Evolutionary conservation across 176 grass and related monocot species (phyloP).

Genomic region (Carex kokanica): DNA sequence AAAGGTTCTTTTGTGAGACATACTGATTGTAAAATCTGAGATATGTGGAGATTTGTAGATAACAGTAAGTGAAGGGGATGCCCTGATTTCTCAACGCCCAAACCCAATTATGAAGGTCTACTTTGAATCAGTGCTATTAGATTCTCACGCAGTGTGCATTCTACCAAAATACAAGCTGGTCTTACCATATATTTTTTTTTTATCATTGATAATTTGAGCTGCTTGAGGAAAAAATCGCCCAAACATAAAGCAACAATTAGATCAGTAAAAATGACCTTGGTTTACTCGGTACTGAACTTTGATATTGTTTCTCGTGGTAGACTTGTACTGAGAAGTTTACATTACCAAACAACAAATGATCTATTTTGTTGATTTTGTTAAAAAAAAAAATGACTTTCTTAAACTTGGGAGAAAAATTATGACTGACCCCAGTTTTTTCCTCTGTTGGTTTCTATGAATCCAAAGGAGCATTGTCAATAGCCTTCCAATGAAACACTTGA

Average conservation of each 20-base stretch:
- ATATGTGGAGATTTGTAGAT: slow-evolving; percentile 1
- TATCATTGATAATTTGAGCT: background rate
- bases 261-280: background rate
- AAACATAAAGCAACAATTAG: background rate
- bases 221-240: background rate
- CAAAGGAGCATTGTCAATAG: background rate
- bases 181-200: background rate
- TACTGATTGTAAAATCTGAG: background rate
- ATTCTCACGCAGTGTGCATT: background rate
- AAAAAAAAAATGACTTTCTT: background rate
- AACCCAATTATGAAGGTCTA: background rate
- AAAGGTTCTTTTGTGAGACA: background rate
- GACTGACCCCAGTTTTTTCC: background rate
- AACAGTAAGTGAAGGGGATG: background rate
- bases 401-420: background rate
- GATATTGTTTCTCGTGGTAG: background rate
- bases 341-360: background rate
- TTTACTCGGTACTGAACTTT: background rate
- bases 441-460: background rate
- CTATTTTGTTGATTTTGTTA: background rate
- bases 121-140: background rate
- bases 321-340: background rate
- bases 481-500: background rate
- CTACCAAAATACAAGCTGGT: background rate
- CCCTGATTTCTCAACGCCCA: too few relatives aligned